Percentiles rank a stretch among this genome's conserved stretches.
Conservation (phyloP, 2,329 filamentous ascomycete species). For the Neonectria sp. region DNA sequence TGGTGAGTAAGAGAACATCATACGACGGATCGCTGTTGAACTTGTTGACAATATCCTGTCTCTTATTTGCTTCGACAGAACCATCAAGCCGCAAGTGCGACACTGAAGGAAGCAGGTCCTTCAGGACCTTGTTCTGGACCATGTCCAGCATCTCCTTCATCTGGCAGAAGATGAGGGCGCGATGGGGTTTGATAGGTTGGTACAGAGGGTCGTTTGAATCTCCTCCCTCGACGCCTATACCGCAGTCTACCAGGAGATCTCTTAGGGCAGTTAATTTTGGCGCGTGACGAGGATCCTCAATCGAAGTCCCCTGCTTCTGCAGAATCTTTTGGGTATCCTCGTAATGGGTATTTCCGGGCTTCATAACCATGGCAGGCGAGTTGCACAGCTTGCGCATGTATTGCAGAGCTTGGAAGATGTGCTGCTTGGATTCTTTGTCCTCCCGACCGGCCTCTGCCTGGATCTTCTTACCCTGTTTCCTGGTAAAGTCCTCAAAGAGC, state of each 20-base stretch:
- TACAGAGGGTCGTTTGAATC: slow-evolving; percentile 73
- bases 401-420: slow-evolving; percentile 98
- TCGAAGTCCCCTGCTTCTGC: slow-evolving; percentile 81
- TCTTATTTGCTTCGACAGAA: slow-evolving; percentile 90
- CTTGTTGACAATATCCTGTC: slow-evolving; percentile 98
- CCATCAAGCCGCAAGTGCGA: slow-evolving; percentile 96
- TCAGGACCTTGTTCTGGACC: slow-evolving; percentile 94
- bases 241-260: slow-evolving; percentile 97
- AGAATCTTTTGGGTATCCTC: slow-evolving; percentile 88
- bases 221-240: slow-evolving; percentile 85
- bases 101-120: slow-evolving; percentile 90
- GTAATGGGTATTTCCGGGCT: slow-evolving; percentile 92
- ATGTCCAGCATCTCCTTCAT: slow-evolving; percentile 99
- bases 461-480: slow-evolving; percentile 91
- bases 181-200: slow-evolving; percentile 94
- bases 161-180: slow-evolving; percentile 97
- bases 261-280: slow-evolving; percentile 92
- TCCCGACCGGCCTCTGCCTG: slow-evolving; percentile 85
- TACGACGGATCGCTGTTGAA: slow-evolving; percentile 99
- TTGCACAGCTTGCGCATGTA: slow-evolving; percentile 99
- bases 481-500: slow-evolving; percentile 96
- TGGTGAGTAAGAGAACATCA: slow-evolving; percentile 93
- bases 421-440: slow-evolving; percentile 95
- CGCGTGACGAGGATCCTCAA: slow-evolving; percentile 90
- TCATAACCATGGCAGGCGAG: slow-evolving; percentile 95